Evolutionary conservation across 805 yeast species (phyloP).

Genomic region (Barnettozyma wickerhamii): DNA sequence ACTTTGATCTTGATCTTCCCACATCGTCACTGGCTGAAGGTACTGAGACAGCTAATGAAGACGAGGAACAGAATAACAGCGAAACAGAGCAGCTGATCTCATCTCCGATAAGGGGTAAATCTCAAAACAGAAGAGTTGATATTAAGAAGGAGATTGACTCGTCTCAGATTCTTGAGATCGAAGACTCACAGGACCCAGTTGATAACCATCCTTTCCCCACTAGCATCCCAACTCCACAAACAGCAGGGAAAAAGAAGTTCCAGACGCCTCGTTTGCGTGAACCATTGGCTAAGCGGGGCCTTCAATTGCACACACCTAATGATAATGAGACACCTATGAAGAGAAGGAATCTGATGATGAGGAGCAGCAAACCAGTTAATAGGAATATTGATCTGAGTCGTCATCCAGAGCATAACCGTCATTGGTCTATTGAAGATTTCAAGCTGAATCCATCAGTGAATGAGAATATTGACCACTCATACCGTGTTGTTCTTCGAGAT

Average conservation of each 20-base stretch:
- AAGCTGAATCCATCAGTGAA: conserved; percentile 31
- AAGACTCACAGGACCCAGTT: conserved; percentile 10
- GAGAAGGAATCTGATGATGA: conserved; percentile 2
- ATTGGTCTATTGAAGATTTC: conserved; percentile 37
- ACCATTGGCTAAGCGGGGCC: background rate
- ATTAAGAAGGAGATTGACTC: conserved; percentile 1
- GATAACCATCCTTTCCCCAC: conserved; percentile 3
- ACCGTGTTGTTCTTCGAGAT: conserved; percentile 32
- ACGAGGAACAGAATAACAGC: background rate
- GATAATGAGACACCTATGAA: conserved; percentile 18
- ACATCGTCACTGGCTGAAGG: conserved; percentile 10
- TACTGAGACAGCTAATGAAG: background rate
- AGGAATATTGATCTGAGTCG: conserved; percentile 14
- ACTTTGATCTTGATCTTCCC: conserved; percentile 11
- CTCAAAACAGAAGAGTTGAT: background rate
- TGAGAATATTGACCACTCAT: conserved; percentile 28
- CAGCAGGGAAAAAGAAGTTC: conserved; percentile 7
- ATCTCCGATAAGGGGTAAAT: conserved; percentile 8
- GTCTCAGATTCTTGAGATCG: conserved; percentile 3
- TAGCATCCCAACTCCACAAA: conserved; percentile 13
- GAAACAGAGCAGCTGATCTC: background rate
- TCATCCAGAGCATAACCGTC: conserved; percentile 21
- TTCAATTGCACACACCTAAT: conserved; percentile 15
- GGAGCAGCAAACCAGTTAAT: no score
- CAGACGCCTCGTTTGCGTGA: conserved; percentile 12